Percentiles rank a stretch among this genome's conserved stretches.
phyloP scores from a whole-genome alignment of 1,139 yeast genomes.

The Geotrichum bryndzae region DNA sequence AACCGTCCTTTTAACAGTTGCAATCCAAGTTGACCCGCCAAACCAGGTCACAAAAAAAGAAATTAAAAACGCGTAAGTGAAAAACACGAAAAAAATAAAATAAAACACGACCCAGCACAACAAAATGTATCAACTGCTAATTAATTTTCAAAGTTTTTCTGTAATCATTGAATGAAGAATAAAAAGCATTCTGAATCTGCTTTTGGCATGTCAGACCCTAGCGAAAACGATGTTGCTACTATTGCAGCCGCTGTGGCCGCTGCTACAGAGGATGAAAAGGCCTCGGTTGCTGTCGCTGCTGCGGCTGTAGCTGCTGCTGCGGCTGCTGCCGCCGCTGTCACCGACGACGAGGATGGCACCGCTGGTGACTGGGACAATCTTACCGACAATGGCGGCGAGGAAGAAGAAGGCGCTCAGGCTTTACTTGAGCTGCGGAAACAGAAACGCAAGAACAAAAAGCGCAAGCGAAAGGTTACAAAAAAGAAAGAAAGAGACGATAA shows the following conservation, averaged over 20 bases:
- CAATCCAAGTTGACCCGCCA: conserved; percentile 2
- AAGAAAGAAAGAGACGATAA: conserved; percentile 19
- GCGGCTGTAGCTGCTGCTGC: conserved; percentile 11
- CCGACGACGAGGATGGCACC: conserved; percentile 9
- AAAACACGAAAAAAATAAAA: neutral
- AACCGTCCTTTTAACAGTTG: neutral
- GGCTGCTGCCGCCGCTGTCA: neutral
- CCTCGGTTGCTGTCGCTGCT: neutral
- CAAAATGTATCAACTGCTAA: neutral
- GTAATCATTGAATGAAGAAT: neutral
- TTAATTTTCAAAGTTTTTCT: neutral
- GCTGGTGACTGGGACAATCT: conserved; percentile 3
- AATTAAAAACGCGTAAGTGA: neutral
- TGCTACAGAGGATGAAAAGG: conserved; percentile 1
- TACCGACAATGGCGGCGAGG: conserved; percentile 23
- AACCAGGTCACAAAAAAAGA: neutral
- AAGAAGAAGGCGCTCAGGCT: conserved; percentile 30
- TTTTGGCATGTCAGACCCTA: neutral
- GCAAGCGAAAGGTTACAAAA: conserved; percentile 19
- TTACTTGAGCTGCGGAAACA: conserved; percentile 28
- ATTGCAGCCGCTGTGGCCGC: conserved; percentile 13
- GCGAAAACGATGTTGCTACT: conserved; percentile 13
- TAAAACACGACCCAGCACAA: conserved; percentile 1
- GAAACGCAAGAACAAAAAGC: conserved; percentile 18
- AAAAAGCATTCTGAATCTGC: neutral